Evolutionary conservation across 163 green algal genomes (phyloP).

Genomic region (Chlorella variabilis): DNA sequence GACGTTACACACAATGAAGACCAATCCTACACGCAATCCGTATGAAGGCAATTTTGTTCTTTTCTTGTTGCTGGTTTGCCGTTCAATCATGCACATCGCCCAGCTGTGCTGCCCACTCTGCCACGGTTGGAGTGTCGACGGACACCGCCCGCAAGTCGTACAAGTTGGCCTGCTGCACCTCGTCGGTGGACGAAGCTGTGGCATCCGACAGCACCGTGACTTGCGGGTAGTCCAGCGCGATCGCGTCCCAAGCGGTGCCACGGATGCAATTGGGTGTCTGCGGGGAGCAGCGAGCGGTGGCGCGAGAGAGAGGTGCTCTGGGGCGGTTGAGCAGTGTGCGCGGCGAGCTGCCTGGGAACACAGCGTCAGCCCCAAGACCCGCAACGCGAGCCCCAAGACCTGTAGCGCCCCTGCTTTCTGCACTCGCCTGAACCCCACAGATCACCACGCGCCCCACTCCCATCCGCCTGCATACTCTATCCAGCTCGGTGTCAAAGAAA

Average conservation of each 20-base stretch:
- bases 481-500: slow-evolving; percentile 72
- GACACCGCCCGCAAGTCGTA: slow-evolving; percentile 44
- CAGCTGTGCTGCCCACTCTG: slow-evolving; percentile 44
- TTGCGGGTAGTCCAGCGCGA: slow-evolving; percentile 66
- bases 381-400: no score
- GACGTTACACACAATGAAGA: no score
- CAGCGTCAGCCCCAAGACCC: no score
- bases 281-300: no score
- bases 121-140: slow-evolving; percentile 37
- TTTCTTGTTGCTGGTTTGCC: no score
- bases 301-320: no score
- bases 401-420: no score
- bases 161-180: slow-evolving; percentile 70
- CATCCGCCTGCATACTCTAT: slow-evolving; percentile 65
- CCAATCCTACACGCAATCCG: no score
- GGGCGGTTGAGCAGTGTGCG: no score
- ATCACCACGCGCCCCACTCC: slow-evolving; percentile 54
- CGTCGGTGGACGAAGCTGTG: slow-evolving; percentile 60
- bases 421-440: slow-evolving; percentile 76
- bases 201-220: slow-evolving; percentile 68
- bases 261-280: slow-evolving; percentile 88
- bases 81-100: no score
- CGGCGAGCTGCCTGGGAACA: no score
- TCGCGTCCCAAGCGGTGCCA: slow-evolving; percentile 74
- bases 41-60: no score